Evolutionary conservation across 2,329 filamentous ascomycete genomes (phyloP).

Genomic region (Aspergillus piperis): DNA sequence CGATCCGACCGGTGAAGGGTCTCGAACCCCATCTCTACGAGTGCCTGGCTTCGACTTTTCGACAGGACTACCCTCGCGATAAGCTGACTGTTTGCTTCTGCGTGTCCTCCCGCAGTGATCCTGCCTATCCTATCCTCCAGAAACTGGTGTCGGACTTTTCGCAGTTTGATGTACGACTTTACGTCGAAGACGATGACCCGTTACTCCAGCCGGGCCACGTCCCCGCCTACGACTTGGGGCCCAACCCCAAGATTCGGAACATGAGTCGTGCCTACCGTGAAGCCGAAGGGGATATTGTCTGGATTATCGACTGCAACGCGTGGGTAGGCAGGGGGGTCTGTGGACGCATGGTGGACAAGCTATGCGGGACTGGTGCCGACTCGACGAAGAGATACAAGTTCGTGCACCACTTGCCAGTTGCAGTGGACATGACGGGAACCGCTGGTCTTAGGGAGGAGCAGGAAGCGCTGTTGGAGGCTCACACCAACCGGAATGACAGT

Average conservation of each 20-base stretch:
- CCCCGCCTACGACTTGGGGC: slow-evolving; percentile 67
- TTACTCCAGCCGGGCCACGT: slow-evolving; percentile 57
- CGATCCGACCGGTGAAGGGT: slow-evolving; percentile 91
- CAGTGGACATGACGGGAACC: slow-evolving; percentile 66
- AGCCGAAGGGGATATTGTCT: slow-evolving; percentile 82
- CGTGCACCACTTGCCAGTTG: slow-evolving; percentile 88
- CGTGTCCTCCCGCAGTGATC: slow-evolving; percentile 71
- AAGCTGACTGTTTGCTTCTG: slow-evolving; percentile 82
- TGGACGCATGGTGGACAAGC: slow-evolving; percentile 83
- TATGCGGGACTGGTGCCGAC: slow-evolving; percentile 66
- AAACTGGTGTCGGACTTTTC: slow-evolving; percentile 74
- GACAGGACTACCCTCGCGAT: slow-evolving; percentile 74
- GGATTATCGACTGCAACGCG: slow-evolving; percentile 95
- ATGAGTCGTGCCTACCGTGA: slow-evolving; percentile 92
- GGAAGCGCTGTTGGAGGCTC: slow-evolving; percentile 27
- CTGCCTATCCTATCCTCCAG: slow-evolving; percentile 73
- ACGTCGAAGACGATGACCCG: slow-evolving; percentile 81
- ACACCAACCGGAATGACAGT: slow-evolving; percentile 15
- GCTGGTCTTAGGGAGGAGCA: slow-evolving; percentile 28
- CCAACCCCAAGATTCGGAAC: slow-evolving; percentile 98
- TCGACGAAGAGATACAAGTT: slow-evolving; percentile 70
- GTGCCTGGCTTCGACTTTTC: slow-evolving; percentile 83
- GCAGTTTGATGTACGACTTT: slow-evolving; percentile 67
- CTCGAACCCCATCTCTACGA: slow-evolving; percentile 88
- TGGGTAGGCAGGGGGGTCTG: slow-evolving; percentile 81